Conservation (phyloP, 2,329 filamentous ascomycete species). For the Ophiostoma triangulosporum region DNA sequence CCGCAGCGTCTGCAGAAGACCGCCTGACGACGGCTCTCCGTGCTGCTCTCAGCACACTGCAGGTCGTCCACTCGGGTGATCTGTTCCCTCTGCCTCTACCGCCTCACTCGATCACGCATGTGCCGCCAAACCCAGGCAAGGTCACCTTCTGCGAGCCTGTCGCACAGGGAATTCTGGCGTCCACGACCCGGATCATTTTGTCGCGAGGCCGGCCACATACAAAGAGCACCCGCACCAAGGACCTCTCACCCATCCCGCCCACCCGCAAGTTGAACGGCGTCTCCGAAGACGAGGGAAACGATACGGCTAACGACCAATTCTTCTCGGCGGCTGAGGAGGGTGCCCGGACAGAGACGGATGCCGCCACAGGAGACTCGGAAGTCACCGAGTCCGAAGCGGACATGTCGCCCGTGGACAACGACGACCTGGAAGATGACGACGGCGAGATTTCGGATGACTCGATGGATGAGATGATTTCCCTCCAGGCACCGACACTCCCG, state of each 20-base stretch:
- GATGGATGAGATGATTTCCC: constrained; percentile 83
- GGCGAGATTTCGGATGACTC: constrained; percentile 78
- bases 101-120: constrained; percentile 76
- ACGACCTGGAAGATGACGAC: constrained; percentile 61
- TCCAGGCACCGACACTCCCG: constrained; percentile 65
- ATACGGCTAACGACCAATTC: constrained; percentile 81
- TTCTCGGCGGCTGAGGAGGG: constrained; percentile 83
- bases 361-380: constrained; percentile 21
- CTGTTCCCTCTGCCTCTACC: constrained; percentile 63
- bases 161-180: constrained; percentile 66
- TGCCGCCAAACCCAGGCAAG: constrained; percentile 69
- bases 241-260: constrained; percentile 29
- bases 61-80: constrained; percentile 74
- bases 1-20: constrained; percentile 29
- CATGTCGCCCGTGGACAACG: constrained; percentile 54
- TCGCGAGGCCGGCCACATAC: constrained; percentile 45
- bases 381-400: constrained; percentile 39
- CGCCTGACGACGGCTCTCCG: constrained; percentile 55
- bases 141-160: constrained; percentile 92
- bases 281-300: constrained; percentile 49
- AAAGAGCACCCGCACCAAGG: constrained; percentile 26
- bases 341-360: constrained; percentile 44
- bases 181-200: constrained; percentile 72
- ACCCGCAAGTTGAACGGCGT: constrained; percentile 46
- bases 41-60: constrained; percentile 56